A percentile compares a stretch with the other conserved stretches of the same genome.
Conservation (phyloP, 257 asterid genomes). For the Haberlea rhodopensis region DNA sequence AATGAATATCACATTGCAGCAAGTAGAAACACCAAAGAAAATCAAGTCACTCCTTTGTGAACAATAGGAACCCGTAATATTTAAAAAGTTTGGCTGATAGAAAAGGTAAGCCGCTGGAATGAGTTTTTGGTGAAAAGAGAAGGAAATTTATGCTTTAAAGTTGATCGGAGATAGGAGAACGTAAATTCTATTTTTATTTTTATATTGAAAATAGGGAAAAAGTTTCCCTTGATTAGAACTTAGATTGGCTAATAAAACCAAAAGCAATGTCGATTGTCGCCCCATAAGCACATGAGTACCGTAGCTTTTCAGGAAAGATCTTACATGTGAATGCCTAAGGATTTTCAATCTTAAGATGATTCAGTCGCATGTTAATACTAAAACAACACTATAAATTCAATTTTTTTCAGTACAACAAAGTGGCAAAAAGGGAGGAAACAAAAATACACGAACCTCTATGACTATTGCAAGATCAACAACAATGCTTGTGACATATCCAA, state of each 20-base stretch:
- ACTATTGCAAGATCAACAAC: constrained; percentile 93
- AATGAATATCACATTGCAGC: background rate
- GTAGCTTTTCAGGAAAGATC: constrained; percentile 1
- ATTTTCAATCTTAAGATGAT: constrained; percentile 6
- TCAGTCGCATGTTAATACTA: background rate
- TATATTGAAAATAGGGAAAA: background rate
- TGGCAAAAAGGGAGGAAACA: constrained; percentile 11
- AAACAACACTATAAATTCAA: background rate
- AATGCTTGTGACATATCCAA: constrained; percentile 84
- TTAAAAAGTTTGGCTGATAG: background rate
- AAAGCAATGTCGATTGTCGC: background rate
- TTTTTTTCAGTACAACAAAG: background rate
- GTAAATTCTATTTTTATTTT: background rate
- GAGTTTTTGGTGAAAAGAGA: background rate
- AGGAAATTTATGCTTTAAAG: background rate
- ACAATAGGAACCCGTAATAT: background rate
- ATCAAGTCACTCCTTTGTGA: background rate
- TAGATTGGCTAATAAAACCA: background rate
- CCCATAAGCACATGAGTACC: background rate
- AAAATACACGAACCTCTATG: constrained; percentile 63
- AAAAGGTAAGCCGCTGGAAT: background rate
- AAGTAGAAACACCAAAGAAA: background rate
- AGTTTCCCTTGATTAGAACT: background rate
- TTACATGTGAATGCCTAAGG: constrained; percentile 3
- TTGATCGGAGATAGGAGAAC: background rate